Evolutionary conservation across 2,329 filamentous ascomycete genomes (phyloP), one percentile per base, ranked within the genome.

Genomic region (Chalaropsis thielavioides): DNA sequence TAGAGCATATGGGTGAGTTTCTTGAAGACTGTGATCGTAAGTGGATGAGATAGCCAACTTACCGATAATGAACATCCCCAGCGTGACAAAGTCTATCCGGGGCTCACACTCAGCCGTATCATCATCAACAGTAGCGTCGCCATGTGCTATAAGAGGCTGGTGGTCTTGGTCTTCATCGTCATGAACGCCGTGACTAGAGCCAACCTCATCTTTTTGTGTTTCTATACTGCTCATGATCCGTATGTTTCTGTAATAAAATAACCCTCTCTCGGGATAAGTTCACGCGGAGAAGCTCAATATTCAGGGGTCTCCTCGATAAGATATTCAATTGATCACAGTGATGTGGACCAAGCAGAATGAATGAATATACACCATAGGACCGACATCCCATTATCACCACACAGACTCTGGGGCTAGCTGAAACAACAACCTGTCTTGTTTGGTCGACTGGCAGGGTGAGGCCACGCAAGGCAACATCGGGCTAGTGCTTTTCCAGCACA

Each of bases 31-130:
- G 17, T 7, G 40, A n/a, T 35, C 58, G n/a, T 15, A 3, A 40
- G 24, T 22, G 24, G 44, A 31, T 24, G 43, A 35, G 41, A 11
- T 19, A 41, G 11, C 17, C 17, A 64, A 70, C 80, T 74, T 75
- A 87, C 84, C 86, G 68, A 89, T 83, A 62, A 88, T 89, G 70
- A 89, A 86, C 86, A 89, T 88, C 70, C 85, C 86, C 70, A 89
- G 71, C 0, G 85, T 87, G 67, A 85, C 83, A 73, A 89, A 87
- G 69, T 88, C 85, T 63, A 87, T 79, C 60, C 31, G 59, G 13
- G 65, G 19, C 15, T 62, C 40, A 7, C 41, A 8, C 43, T 60
- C 27, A 10, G 43, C 3, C 11, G 24, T 15, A 19, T 24, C 22
- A 13, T 24, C 43, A 38, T 31, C 19, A 31, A 22, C 43, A 44